Evolutionary conservation across 164 flowering plant genomes (phyloP).

Genomic region (Vitis rotundifolia): DNA sequence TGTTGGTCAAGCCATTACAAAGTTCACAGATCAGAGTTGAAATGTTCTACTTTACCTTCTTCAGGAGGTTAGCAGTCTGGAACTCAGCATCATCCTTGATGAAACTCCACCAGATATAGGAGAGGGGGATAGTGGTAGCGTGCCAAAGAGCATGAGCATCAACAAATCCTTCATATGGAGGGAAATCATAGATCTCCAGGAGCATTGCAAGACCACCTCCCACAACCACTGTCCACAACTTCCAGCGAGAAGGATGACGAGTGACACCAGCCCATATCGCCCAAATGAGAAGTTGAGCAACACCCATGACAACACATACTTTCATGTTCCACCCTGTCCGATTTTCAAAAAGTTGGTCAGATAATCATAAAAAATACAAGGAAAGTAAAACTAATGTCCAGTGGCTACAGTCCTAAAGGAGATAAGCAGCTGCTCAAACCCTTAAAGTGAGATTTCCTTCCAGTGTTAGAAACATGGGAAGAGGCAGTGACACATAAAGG

Average conservation of each 20-base stretch:
- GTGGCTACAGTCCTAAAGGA: no score
- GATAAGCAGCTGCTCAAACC: no score
- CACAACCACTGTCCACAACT: conserved; percentile 42
- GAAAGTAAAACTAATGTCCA: neutral
- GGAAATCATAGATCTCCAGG: conserved; percentile 49
- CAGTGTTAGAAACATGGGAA: no score
- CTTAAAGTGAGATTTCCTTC: no score
- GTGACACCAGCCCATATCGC: conserved; percentile 43
- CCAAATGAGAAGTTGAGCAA: conserved; percentile 44
- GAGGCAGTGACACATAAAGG: no score
- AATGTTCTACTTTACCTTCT: conserved; percentile 29
- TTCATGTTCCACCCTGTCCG: conserved; percentile 48
- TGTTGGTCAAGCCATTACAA: neutral
- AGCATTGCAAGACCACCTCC: conserved; percentile 45
- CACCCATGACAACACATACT: conserved; percentile 42
- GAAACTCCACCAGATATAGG: conserved; percentile 54
- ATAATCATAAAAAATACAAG: neutral
- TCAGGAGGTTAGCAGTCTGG: conserved; percentile 29
- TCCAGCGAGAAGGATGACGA: conserved; percentile 51
- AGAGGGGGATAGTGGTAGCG: conserved; percentile 44
- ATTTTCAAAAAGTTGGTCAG: neutral
- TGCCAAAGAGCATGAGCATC: conserved; percentile 62
- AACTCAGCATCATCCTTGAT: conserved; percentile 40
- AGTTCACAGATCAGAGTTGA: neutral
- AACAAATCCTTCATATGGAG: conserved; percentile 39